Conservation (phyloP, 345 rosid species). For the Trapa bicornis region DNA sequence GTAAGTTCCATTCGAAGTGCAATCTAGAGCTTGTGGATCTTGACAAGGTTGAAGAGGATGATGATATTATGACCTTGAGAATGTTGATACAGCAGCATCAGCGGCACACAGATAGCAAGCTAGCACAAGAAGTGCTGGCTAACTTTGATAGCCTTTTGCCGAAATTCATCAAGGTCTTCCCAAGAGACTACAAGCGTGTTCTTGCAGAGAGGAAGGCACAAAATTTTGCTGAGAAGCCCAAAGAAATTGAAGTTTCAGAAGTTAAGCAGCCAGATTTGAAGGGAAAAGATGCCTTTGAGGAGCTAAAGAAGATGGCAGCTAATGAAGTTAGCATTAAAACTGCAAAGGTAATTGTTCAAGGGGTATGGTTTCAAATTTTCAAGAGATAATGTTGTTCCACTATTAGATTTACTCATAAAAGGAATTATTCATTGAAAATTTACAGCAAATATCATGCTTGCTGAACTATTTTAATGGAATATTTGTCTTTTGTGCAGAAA, state of each 20-base stretch:
- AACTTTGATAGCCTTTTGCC: slow-evolving; percentile 66
- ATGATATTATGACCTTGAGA: slow-evolving; percentile 67
- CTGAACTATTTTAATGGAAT: not conserved
- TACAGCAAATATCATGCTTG: not conserved
- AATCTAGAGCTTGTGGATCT: slow-evolving; percentile 88
- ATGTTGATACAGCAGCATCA: slow-evolving; percentile 99
- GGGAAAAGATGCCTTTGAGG: slow-evolving; percentile 75
- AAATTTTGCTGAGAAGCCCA: slow-evolving; percentile 30
- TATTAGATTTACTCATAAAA: not conserved
- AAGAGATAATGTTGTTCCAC: not conserved
- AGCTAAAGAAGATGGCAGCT: slow-evolving; percentile 81
- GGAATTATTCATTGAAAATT: not conserved
- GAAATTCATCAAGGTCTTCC: slow-evolving; percentile 83
- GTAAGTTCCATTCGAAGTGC: slow-evolving; percentile 70
- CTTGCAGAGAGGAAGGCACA: slow-evolving; percentile 63
- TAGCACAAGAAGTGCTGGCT: slow-evolving; percentile 76
- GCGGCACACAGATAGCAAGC: slow-evolving; percentile 77
- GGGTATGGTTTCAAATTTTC: too few relatives aligned
- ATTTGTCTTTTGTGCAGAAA: slow-evolving; percentile 13
- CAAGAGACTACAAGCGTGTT: slow-evolving; percentile 89
- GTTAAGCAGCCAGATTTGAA: slow-evolving; percentile 36
- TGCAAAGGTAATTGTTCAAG: slow-evolving; percentile 21
- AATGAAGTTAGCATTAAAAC: slow-evolving; percentile 33
- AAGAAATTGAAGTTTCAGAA: slow-evolving; percentile 33
- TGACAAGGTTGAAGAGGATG: slow-evolving; percentile 86